These are phyloP conservation scores for Dacryopinax primogenitus DNA, from an alignment of 768 basidiomycete genomes.

Conservation along the genomic window DNA sequence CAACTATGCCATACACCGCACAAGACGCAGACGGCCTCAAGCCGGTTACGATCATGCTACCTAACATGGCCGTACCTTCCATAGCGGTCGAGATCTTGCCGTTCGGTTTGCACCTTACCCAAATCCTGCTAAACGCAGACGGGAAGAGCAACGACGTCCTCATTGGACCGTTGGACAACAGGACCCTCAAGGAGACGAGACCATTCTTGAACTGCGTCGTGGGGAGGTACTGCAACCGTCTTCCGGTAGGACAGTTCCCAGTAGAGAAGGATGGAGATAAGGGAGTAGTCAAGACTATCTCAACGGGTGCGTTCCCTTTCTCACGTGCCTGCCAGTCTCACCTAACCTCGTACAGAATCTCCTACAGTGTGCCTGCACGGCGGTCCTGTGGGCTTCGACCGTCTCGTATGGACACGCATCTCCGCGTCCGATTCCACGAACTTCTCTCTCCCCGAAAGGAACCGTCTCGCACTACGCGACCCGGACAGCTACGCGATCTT, in stretches of 20 bases:
- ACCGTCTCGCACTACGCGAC: conserved; percentile 37
- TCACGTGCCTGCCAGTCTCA: not conserved
- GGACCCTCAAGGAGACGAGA: conserved; percentile 37
- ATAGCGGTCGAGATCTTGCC: conserved; percentile 41
- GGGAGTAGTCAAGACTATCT: conserved; percentile 35
- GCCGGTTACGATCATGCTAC: not conserved
- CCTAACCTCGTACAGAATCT: conserved; percentile 15
- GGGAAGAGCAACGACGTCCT: conserved; percentile 71
- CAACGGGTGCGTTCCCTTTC: conserved; percentile 26
- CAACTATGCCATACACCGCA: not conserved
- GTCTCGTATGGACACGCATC: conserved; percentile 40
- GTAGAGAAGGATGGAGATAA: conserved; percentile 43
- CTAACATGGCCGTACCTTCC: conserved; percentile 7
- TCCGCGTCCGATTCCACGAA: conserved; percentile 17
- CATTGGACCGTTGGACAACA: conserved; percentile 53
- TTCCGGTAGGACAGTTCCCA: conserved; percentile 45
- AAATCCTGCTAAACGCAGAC: conserved; percentile 49
- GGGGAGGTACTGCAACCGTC: conserved; percentile 59
- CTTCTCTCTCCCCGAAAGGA: conserved; percentile 22
- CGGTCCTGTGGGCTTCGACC: conserved; percentile 54
- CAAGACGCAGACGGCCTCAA: not conserved
- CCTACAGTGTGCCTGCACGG: conserved; percentile 55
- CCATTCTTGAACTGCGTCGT: conserved; percentile 60
- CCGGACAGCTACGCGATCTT: conserved; percentile 48
- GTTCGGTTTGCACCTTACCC: conserved; percentile 55